Evolutionary conservation across 1,284 basidiomycete species (phyloP), one percentile per base, ranked within the genome.

Genomic region (Abortiporus biennis): DNA sequence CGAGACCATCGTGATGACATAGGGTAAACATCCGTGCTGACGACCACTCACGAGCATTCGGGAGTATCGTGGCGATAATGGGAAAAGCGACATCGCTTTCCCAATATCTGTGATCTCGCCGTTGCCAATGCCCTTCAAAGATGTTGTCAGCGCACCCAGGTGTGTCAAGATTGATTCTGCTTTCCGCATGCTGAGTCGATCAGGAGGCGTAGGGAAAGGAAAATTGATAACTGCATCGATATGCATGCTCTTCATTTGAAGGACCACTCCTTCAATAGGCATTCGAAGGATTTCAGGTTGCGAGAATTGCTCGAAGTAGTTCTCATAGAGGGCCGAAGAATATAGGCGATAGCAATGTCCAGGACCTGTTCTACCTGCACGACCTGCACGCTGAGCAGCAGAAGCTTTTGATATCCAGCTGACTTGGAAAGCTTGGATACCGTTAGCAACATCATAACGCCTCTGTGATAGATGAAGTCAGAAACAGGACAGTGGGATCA

Each of bases 211-310:
- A 0, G 96, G 96, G 67, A 99, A 99, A 8, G 96, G 96, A 62
- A 99, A 99, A 64, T 98, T 97, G 54, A 90, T 75, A 17, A 99
- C 92, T 0, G 91, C 77, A 56, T 98, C 94, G 47, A 99, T 94
- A 58, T 97, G 92, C 94, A 99, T 98, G 59, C 84, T 85, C 72
- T 99, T 99, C 96, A 99, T 99, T 64, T 97, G 92, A 25, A 99
- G 72, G 9, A 99, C 92, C 19, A 99, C 82, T 0, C 94, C 94
- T 55, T 99, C 96, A 54, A 99, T 95, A 0, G 96, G 95, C 68
- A 92, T 94, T 21, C 95, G 85, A 34, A 94, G 72, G 48, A 99
- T 96, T 63, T 99, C 96, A 2, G 96, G 95, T 46, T 81, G 69
- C 0, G 90, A 78, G 63, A 96, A 96, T 45, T 81, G 67, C 21